A percentile compares a stretch with the other conserved stretches of the same genome.
These are phyloP conservation scores for Xerocomus amazonicus DNA, from an alignment of 1,284 basidiomycete species.

Conservation along the genomic window DNA sequence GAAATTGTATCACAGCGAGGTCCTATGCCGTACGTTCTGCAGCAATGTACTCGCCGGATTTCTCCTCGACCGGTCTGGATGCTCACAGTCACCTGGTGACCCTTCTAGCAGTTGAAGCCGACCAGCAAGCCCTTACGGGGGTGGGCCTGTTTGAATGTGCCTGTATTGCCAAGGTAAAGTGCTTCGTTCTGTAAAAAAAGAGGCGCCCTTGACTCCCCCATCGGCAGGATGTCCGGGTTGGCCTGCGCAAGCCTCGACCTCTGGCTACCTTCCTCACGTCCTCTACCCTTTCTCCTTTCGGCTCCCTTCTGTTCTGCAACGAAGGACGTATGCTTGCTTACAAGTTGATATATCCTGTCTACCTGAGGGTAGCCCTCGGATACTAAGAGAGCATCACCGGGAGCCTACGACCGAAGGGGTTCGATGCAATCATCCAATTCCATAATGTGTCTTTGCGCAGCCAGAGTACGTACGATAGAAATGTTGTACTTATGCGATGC, in stretches of 20 bases:
- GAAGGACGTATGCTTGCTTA: conserved; percentile 52
- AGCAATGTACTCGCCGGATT: no score
- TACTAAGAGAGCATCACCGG: conserved; percentile 20
- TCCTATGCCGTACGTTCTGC: no score
- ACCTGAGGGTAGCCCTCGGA: conserved; percentile 37
- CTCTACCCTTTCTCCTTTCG: conserved; percentile 9
- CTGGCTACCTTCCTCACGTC: neutral
- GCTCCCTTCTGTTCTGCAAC: conserved; percentile 44
- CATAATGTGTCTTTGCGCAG: conserved; percentile 49
- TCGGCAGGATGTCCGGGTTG: neutral
- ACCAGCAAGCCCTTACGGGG: no score
- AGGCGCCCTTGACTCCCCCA: no score
- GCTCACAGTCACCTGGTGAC: no score
- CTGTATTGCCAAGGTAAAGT: no score
- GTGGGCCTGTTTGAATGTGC: no score
- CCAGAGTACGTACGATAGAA: conserved; percentile 50
- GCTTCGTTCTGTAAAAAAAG: no score
- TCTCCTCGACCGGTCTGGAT: no score
- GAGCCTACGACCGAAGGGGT: conserved; percentile 27
- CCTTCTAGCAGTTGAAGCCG: no score
- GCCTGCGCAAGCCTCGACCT: conserved; percentile 12
- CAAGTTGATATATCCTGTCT: conserved; percentile 48
- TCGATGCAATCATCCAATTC: conserved; percentile 38
- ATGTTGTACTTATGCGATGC: conserved; percentile 21
- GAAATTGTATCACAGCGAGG: no score